Percentiles rank a stretch among this genome's conserved stretches.
These are phyloP conservation scores for Speleostelium caveatum DNA, from an alignment of 78 protist species.

Conservation along the genomic window DNA sequence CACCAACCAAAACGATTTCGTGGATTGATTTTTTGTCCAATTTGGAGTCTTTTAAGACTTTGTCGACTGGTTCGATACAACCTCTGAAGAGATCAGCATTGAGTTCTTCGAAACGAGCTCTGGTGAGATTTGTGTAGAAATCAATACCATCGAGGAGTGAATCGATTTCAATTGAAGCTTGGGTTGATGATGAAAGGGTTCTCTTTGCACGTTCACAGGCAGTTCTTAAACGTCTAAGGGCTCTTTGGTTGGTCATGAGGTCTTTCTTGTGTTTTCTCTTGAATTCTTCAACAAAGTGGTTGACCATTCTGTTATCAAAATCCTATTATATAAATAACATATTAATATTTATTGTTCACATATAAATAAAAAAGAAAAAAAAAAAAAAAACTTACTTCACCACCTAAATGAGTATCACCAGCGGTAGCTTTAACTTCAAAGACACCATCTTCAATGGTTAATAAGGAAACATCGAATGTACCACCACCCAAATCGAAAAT, in stretches of 20 bases:
- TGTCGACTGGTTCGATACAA: constrained; percentile 89
- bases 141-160: constrained; percentile 94
- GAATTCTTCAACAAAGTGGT: constrained; percentile 88
- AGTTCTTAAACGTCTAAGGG: constrained; percentile 93
- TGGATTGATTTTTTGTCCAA: constrained; percentile 87
- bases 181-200: constrained; percentile 88
- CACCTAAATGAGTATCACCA: constrained; percentile 99
- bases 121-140: constrained; percentile 90
- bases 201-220: constrained; percentile 96
- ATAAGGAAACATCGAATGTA: constrained; percentile 96
- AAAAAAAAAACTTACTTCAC: no score
- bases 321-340: no score
- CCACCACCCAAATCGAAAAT: constrained; percentile 99
- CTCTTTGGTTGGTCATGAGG: constrained; percentile 82
- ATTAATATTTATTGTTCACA: background rate
- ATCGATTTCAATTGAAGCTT: constrained; percentile 93
- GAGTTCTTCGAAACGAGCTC: constrained; percentile 96
- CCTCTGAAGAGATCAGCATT: constrained; percentile 88
- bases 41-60: constrained; percentile 91
- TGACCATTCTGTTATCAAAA: constrained; percentile 95
- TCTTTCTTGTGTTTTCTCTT: constrained; percentile 87
- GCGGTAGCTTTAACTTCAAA: constrained; percentile 97
- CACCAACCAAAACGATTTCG: constrained; percentile 97
- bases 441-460: constrained; percentile 96
- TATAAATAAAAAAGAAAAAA: no score